Evolutionary conservation across 2,329 filamentous ascomycete genomes (phyloP), one percentile per base, ranked within the genome.

Genomic region (Trichoderma atroviride): DNA sequence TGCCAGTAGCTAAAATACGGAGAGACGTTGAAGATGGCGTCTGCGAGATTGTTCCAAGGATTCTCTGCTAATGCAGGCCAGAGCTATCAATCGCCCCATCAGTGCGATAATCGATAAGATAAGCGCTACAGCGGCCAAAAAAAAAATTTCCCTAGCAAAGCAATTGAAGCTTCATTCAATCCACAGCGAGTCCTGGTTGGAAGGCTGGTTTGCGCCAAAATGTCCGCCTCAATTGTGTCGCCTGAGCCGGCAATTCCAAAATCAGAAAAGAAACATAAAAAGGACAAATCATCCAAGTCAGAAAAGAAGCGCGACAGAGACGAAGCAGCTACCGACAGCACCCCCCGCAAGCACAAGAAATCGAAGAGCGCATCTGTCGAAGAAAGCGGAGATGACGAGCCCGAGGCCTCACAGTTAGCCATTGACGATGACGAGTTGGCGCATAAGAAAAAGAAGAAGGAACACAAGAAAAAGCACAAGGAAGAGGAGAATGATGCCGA

Each of bases 341-440:
- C 85, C 70, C 81, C 85, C 70, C 81, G 82, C 74, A 84, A 83
- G 76, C 79, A 83, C 74, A 86, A 86, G 73, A 84, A 83, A 70
- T 83, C 83, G 5, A 85, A 84, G 76, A 83, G 79, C 80, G 81
- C 81, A 75, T 81, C 75, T 60, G 75, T 71, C 57, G 75, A 77
- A 43, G 75, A 77, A 40, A 75, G 69, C n/a, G 63, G 72, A 61
- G 69, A 73, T 70, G 65, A 73, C 65, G 69, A 74, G 7, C 16
- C 29, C 5, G 59, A 37, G 40, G 55, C 52, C 24, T n/a, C 53
- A n/a, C 66, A 66, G 55, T 70, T 72, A 65, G 72, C 74, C 50
- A 75, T 73, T 60, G 75, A 74, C 56, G 79, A 80, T 69, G 76
- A 79, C 70, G 75, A 79, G 22, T 65, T 71, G 68, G 80, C 78